These are phyloP conservation scores for Debaryomyces singareniensis DNA, from an alignment of 1,139 yeast genomes.

Conservation along the genomic window DNA sequence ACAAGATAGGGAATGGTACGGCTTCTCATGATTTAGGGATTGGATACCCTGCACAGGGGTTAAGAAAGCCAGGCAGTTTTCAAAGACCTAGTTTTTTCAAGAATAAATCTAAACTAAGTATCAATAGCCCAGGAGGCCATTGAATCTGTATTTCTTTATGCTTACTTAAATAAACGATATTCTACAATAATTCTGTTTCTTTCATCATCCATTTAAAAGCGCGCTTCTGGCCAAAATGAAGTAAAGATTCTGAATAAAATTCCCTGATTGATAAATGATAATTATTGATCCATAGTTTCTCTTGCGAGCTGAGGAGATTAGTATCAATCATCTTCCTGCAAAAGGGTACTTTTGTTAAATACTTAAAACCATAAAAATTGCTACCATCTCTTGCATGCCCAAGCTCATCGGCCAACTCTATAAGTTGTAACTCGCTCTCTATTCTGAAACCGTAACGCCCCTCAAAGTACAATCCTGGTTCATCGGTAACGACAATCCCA, in stretches of 20 bases:
- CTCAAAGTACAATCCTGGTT: constrained; percentile 52
- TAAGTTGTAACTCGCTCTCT: constrained; percentile 46
- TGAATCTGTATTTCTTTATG: not conserved
- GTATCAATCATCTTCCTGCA: constrained; percentile 41
- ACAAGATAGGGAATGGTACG: constrained; percentile 16
- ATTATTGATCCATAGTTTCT: constrained; percentile 46
- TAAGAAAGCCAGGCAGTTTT: constrained; percentile 50
- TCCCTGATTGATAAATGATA: constrained; percentile 35
- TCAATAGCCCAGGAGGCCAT: not conserved
- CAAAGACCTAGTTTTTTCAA: constrained; percentile 10
- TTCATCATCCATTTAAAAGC: constrained; percentile 35
- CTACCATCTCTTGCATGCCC: constrained; percentile 32
- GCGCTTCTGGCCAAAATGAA: constrained; percentile 31
- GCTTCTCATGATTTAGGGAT: constrained; percentile 5
- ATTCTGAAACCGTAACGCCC: constrained; percentile 48
- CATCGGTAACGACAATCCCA: constrained; percentile 49
- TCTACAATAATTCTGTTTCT: constrained; percentile 28
- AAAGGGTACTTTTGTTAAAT: constrained; percentile 51
- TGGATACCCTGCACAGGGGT: constrained; percentile 14
- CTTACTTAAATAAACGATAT: constrained; percentile 2
- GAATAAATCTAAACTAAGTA: not conserved
- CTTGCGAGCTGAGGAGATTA: constrained; percentile 27
- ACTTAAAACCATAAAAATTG: constrained; percentile 38
- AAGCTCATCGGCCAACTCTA: constrained; percentile 23
- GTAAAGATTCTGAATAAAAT: constrained; percentile 28